A percentile compares a stretch with the other conserved stretches of the same genome.
Conservation (phyloP, 106 monocot species). For the Dioscorea alata region DNA sequence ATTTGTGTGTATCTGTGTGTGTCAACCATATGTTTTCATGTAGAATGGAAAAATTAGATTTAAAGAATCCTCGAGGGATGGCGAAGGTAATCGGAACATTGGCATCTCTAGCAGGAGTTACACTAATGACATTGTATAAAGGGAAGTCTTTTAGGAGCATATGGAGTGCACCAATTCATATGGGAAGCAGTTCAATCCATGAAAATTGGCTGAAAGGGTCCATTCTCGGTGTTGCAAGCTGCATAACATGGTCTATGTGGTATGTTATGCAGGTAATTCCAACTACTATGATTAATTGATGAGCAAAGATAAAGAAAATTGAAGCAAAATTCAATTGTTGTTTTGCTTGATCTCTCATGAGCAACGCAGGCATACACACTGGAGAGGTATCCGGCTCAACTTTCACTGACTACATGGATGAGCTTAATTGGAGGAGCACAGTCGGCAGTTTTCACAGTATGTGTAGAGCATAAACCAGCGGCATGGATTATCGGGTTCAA, state of each 20-base stretch:
- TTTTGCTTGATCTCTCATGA: background rate
- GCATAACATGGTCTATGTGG: conserved; percentile 76
- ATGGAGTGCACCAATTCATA: conserved; percentile 41
- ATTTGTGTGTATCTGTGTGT: no score
- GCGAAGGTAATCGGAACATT: conserved; percentile 79
- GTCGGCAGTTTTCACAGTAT: conserved; percentile 64
- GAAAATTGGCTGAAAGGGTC: conserved; percentile 74
- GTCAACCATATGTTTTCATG: conserved; percentile 1
- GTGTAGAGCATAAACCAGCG: conserved; percentile 44
- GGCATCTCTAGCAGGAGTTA: conserved; percentile 75
- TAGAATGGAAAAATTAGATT: conserved; percentile 63
- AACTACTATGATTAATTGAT: no score
- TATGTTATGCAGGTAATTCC: conserved; percentile 81
- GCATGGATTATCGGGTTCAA: conserved; percentile 69
- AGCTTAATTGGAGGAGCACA: conserved; percentile 63
- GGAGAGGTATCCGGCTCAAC: conserved; percentile 82
- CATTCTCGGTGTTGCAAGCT: conserved; percentile 59
- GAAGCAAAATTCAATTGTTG: background rate
- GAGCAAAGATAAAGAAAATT: background rate
- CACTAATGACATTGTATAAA: conserved; percentile 80
- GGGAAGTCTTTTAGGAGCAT: conserved; percentile 45
- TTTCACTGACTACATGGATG: conserved; percentile 92
- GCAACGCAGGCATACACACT: conserved; percentile 55
- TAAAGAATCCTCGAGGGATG: conserved; percentile 45
- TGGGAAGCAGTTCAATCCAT: conserved; percentile 48